Evolutionary conservation across 164 flowering plant genomes (phyloP), one percentile per base, ranked within the genome.

Genomic region (Dillenia turbinata): DNA sequence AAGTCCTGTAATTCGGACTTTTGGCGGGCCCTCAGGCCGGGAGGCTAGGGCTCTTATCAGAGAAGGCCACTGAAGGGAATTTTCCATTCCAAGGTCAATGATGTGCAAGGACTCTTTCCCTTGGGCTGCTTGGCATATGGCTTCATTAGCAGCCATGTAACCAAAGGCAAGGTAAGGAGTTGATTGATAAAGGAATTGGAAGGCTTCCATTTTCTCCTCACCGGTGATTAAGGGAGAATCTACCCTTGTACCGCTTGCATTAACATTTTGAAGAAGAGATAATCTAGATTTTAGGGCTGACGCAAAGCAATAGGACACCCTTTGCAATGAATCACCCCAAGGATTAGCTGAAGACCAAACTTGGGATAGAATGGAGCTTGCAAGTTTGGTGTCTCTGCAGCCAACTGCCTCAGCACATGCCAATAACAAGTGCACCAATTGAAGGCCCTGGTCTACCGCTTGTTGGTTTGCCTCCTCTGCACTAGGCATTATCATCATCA

Each of bases 381-480:
- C 88, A 0, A 83, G 77, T 8, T 63, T 69, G 9, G 75, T 65
- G 67, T 86, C 86, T 14, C 88, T 67, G 57, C 85, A 84, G 3
- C 84, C 87, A 24, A 86, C 84, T 12, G 88, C 91, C 76, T 86
- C 91, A 12, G 88, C 85, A 61, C 92, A 84, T 9, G 87, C 87
- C 60, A 86, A 56, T 63, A 86, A 54, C 59, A 78, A 49, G 62
- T 86, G 88, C 61, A 86, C 92, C 66, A 86, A 56, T 13, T 78
- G 75, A 52, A 85, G 81, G 49, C 90, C 90, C 53, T 75, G 77
- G 63, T 83, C 87, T 22, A 81, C 74, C 2, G 63, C 80, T 43
- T 79, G 65, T 33, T 67, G 65, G 33, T 67, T 69, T 56, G 33
- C 69, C 53, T 66, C 68, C 26, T 59, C 63, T 5, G 54, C 24